Percentiles rank a stretch among this genome's conserved stretches.
Evolutionary conservation across 805 yeast species (phyloP).

Genomic region (Cyberlindnera xishuangbannaensis): DNA sequence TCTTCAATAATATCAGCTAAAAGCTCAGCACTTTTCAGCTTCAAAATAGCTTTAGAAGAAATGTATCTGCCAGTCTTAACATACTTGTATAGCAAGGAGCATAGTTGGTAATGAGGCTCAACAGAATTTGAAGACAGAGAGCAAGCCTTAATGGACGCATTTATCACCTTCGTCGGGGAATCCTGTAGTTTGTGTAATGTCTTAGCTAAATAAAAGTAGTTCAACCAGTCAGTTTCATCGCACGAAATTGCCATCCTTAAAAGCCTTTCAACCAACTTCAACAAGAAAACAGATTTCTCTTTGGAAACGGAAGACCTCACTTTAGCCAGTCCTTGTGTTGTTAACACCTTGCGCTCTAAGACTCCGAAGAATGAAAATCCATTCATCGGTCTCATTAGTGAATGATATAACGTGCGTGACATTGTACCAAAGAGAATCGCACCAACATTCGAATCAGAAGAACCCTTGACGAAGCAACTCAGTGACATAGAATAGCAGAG

Average conservation of each 20-base stretch:
- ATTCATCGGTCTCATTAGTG: slow-evolving; percentile 52
- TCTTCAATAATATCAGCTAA: slow-evolving; percentile 15
- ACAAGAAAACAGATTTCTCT: slow-evolving; percentile 7
- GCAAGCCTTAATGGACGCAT: slow-evolving; percentile 41
- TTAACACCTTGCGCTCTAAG: slow-evolving; percentile 21
- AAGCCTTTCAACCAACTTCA: slow-evolving; percentile 37
- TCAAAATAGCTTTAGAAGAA: slow-evolving; percentile 32
- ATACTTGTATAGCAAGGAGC: slow-evolving; percentile 54
- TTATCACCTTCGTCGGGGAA: slow-evolving; percentile 31
- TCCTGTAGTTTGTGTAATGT: slow-evolving; percentile 44
- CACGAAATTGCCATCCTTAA: slow-evolving; percentile 42
- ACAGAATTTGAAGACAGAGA: slow-evolving; percentile 35
- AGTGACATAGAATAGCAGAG: slow-evolving; percentile 73
- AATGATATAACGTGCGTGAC: slow-evolving; percentile 46
- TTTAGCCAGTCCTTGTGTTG: slow-evolving; percentile 4
- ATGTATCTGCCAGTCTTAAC: slow-evolving; percentile 33
- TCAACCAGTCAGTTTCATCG: slow-evolving; percentile 52
- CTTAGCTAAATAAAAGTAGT: slow-evolving; percentile 53
- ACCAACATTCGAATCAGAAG: slow-evolving; percentile 27
- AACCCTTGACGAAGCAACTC: slow-evolving; percentile 30
- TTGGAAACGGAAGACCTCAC: slow-evolving; percentile 1
- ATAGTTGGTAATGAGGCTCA: slow-evolving; percentile 72
- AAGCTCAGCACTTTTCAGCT: slow-evolving; percentile 30
- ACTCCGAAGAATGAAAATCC: slow-evolving; percentile 43
- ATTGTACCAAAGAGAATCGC: slow-evolving; percentile 45